Percentiles rank a stretch among this genome's conserved stretches.
Evolutionary conservation across 495 filamentous ascomycete genomes (phyloP).

Genomic region (Annulohypoxylon bovei): DNA sequence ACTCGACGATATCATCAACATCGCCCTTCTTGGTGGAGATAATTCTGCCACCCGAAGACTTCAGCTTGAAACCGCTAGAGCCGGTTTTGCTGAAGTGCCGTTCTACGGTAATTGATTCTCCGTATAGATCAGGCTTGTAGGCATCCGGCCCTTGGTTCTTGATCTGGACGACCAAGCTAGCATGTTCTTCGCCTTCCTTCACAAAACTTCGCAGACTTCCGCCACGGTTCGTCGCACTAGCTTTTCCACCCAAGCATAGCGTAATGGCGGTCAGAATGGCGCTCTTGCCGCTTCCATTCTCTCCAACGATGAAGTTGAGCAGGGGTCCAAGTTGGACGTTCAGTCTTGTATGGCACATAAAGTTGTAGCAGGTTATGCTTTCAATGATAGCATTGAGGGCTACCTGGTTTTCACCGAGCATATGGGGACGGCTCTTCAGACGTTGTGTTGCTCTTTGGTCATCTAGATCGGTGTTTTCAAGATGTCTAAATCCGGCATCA

Average conservation of each 20-base stretch:
- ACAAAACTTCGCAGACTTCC: constrained; percentile 90
- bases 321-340: constrained; percentile 85
- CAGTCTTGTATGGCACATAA: constrained; percentile 91
- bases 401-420: constrained; percentile 71
- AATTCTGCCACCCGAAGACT: constrained; percentile 72
- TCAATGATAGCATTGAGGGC: constrained; percentile 88
- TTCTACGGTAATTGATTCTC: constrained; percentile 87
- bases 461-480: constrained; percentile 64
- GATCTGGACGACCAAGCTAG: constrained; percentile 72
- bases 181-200: constrained; percentile 81
- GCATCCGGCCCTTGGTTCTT: constrained; percentile 89
- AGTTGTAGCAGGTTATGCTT: constrained; percentile 85
- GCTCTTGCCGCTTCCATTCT: constrained; percentile 99
- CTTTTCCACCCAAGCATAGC: constrained; percentile 92
- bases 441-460: constrained; percentile 78
- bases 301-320: constrained; percentile 97
- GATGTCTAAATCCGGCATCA: constrained; percentile 62
- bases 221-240: constrained; percentile 95
- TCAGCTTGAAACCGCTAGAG: constrained; percentile 85
- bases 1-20: constrained; percentile 93
- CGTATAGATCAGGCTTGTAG: constrained; percentile 84
- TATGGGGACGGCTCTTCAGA: constrained; percentile 64
- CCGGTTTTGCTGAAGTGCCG: constrained; percentile 85
- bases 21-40: constrained; percentile 86
- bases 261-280: constrained; percentile 95